Evolutionary conservation across 164 flowering plant species (phyloP), one percentile per base, ranked within the genome.

Genomic region (Houttuynia cordata): DNA sequence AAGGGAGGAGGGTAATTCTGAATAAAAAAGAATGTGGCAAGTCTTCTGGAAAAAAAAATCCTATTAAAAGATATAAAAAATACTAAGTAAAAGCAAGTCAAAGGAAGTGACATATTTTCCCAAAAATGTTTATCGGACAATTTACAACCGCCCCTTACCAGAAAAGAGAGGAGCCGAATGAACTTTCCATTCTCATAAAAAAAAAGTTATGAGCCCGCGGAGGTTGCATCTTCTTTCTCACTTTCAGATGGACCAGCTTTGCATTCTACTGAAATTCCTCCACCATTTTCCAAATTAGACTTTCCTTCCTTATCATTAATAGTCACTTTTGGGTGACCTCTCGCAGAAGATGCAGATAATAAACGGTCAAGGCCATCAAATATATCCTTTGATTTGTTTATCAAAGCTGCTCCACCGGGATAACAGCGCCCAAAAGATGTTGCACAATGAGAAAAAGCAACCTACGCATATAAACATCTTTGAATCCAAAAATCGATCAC

Each of bases 401-500:
- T 74, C 60, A 85, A 72, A 59, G 82, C 58, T 66, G 81, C 79
- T 39, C 95, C 92, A 23, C 93, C 87, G 12, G 90, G 88, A 78
- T 82, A 93, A 68, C 97, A 93, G 7, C 99, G 93, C 12, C 91
- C 97, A 73, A 88, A 90, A 76, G 97, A 88, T 50, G 83, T 80
- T 17, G 85, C 84, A 59, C 91, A 83, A 70, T 90, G 82, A 51
- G 99, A 89, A 71, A 71, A 88, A 45, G 76, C 95, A 61, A 93
- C 89, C 99, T 90, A 70, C 34, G 47, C 22, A 63, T 14, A 12
- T 12, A 30, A 20, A 54, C 10, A 22, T 9, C 30, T 10, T 54
- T 8, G 21, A 30, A 22, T 15, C 18, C 23, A 4, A 1, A 51
- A 22, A 42, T 12, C 8, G n/a, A 41, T 42, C 12, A 12, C 17